These are phyloP conservation scores for Phaeosphaeria sp. DNA, from an alignment of 2,329 filamentous ascomycete genomes.

Conservation along the genomic window DNA sequence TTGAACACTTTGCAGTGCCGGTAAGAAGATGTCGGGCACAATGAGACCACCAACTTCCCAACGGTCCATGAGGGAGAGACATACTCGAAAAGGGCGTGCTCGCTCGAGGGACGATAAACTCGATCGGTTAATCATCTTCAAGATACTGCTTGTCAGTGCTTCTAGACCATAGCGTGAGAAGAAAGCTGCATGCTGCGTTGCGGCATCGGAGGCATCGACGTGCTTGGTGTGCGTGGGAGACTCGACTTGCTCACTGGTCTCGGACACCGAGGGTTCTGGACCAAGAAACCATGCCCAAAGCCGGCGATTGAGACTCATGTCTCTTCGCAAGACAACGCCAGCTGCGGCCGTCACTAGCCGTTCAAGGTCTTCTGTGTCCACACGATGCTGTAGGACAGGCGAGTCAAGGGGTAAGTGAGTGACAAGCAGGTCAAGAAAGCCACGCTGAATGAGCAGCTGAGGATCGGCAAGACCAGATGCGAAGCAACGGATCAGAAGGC, in stretches of 20 bases:
- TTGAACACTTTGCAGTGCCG: conserved; percentile 80
- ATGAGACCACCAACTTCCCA: conserved; percentile 96
- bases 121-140: conserved; percentile 73
- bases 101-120: conserved; percentile 67
- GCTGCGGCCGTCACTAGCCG: conserved; percentile 81
- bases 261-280: conserved; percentile 64
- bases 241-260: conserved; percentile 28
- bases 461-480: conserved; percentile 86
- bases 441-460: conserved; percentile 89
- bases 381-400: conserved; percentile 75
- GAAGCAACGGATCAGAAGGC: conserved; percentile 88
- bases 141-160: conserved; percentile 74
- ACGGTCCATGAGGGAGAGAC: conserved; percentile 94
- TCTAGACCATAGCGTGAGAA: conserved; percentile 82
- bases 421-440: conserved; percentile 90
- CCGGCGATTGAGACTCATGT: conserved; percentile 95
- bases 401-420: conserved; percentile 88
- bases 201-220: conserved; percentile 50
- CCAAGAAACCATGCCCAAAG: conserved; percentile 97
- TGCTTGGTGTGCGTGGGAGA: conserved; percentile 58
- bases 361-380: conserved; percentile 78
- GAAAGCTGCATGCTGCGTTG: conserved; percentile 65
- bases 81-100: conserved; percentile 87
- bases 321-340: conserved; percentile 85
- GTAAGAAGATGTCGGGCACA: conserved; percentile 86